These are phyloP conservation scores for Sherardia arvensis DNA, from an alignment of 257 asterid species.

Conservation along the genomic window DNA sequence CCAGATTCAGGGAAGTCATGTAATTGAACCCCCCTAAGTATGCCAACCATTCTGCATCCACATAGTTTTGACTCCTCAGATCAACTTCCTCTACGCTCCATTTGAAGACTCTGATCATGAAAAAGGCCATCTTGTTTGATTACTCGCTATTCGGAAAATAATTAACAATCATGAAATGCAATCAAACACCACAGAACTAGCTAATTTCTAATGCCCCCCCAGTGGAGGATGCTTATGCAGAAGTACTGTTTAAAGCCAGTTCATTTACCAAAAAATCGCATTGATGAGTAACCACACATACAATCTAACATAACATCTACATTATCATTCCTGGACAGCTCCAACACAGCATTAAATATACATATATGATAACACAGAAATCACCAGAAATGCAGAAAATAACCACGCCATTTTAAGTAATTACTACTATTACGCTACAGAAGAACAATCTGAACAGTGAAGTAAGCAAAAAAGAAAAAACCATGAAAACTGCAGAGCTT, in stretches of 20 bases:
- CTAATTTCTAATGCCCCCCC: neutral
- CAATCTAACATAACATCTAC: neutral
- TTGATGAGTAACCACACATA: neutral
- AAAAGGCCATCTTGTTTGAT: constrained; percentile 16
- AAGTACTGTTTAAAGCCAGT: neutral
- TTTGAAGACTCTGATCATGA: constrained; percentile 84
- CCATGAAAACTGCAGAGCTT: constrained; percentile 2
- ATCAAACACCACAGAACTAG: neutral
- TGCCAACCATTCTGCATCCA: constrained; percentile 98
- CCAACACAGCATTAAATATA: neutral
- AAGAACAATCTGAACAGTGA: neutral
- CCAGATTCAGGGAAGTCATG: constrained; percentile 52
- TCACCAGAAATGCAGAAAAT: neutral
- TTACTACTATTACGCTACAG: neutral
- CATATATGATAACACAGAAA: neutral
- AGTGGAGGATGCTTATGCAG: no score
- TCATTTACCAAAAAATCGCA: neutral
- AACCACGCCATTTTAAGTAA: neutral
- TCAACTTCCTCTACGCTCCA: constrained; percentile 55
- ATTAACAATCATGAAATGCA: neutral
- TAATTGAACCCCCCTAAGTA: constrained; percentile 75
- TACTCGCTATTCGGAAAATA: neutral
- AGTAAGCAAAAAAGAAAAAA: neutral
- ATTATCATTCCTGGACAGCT: neutral
- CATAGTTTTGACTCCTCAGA: constrained; percentile 54